Conservation (phyloP, 495 filamentous ascomycete species). For the Aeminium ludgeri region DNA sequence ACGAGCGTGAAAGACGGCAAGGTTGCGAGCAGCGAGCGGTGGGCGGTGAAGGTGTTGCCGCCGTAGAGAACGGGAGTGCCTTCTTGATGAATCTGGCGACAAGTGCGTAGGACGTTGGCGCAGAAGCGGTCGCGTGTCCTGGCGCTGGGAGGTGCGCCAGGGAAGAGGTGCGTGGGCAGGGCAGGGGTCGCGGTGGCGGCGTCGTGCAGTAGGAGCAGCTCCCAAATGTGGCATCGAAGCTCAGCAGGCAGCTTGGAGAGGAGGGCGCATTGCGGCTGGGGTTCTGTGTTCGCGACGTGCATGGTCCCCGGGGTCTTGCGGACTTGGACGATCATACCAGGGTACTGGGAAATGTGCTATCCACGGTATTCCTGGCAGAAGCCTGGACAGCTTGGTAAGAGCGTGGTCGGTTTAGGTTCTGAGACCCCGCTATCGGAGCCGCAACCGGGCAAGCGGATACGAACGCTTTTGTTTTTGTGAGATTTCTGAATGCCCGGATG, state of each 20-base stretch:
- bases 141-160: not conserved
- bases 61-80: constrained; percentile 19
- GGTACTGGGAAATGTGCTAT: no score
- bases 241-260: constrained; percentile 13
- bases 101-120: constrained; percentile 16
- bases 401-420: no score
- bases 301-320: not conserved
- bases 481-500: no score
- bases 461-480: no score
- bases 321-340: constrained; percentile 6
- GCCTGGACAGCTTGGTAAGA: no score
- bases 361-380: no score
- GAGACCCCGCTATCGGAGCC: no score
- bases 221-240: constrained; percentile 14
- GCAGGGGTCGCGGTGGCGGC: not conserved
- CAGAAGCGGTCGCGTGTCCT: constrained; percentile 2
- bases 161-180: not conserved
- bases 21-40: constrained; percentile 30
- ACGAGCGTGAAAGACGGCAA: constrained; percentile 27
- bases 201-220: constrained; percentile 4
- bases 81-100: constrained; percentile 18
- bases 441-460: no score
- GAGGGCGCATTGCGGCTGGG: constrained; percentile 3
- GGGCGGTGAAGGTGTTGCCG: constrained; percentile 32
- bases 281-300: not conserved